Base-by-base conservation (phyloP, 2,329 filamentous ascomycete genomes). In the Mycosphaerella arachidis region DNA sequence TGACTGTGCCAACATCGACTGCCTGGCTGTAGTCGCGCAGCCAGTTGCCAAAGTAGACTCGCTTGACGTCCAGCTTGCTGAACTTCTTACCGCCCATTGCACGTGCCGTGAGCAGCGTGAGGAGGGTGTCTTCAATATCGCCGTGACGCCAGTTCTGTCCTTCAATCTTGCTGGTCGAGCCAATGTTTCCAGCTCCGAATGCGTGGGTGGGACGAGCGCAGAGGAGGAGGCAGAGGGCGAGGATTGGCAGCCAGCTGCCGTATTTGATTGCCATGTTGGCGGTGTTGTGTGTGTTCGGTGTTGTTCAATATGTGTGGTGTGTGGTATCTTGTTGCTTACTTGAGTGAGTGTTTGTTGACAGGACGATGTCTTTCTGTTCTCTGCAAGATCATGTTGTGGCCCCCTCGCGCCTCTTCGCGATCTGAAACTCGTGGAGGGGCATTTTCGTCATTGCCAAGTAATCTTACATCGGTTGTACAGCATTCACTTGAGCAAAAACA, bases 81-180 rank as follows among this genome's bases (percentile, higher is more conserved):
- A 96, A 96, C 71, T 92, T 95, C 80, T 92, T 92, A 67, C 84
- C 84, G 64, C 84, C 85, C 40, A 82, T 81, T 45, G 82, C 81
- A 61, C 82, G 81, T 48, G 86, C 84, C 73, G 78, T 78, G 46
- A 80, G 78, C 6, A 76, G 78, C 50, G 77, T 77, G 53, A 81
- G 77, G 69, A 79, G 76, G 61, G 88, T 84, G 51, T 81, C 79
- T 65, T 81, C 79, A 58, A 81, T 81, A 65, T 81, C 79, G 59
- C 79, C 79, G 78, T 81, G 79, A 53, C 79, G 76, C 77, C 78
- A 81, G 67, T 81, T 81, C 61, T 77, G 72, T 7, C 79, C 79
- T 66, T 81, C 75, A 55, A 77, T 72, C 52, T 71, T 70, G 57
- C 96, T 85, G 35, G 89, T 88, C 79, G 97, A 92, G 80, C 96